A percentile compares a stretch with the other conserved stretches of the same genome.
These are phyloP conservation scores for Phytopythium chamaehyphon DNA, from an alignment of 352 stramenopile genomes.

Conservation along the genomic window DNA sequence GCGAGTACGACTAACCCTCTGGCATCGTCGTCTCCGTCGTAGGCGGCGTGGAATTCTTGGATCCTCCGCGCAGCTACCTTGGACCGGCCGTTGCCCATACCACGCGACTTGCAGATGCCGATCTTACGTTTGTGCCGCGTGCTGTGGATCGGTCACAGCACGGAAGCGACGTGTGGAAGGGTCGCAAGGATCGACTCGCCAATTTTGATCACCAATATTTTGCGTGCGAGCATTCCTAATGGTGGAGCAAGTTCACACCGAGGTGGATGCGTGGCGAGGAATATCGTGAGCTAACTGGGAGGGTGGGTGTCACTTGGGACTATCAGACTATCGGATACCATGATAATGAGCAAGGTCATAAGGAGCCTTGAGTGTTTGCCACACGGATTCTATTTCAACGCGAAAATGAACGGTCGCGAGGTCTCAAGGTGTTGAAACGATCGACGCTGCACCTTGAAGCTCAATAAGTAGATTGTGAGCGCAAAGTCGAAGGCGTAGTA, in stretches of 20 bases:
- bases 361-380: too few species aligned
- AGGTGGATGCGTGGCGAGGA: too few species aligned
- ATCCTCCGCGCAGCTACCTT: constrained; percentile 18
- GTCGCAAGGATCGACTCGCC: background rate
- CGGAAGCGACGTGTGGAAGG: background rate
- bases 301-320: too few species aligned
- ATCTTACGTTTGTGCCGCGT: background rate
- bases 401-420: too few species aligned
- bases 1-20: too few species aligned
- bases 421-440: background rate
- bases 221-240: too few species aligned
- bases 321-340: too few species aligned
- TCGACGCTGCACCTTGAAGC: background rate
- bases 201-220: background rate
- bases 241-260: too few species aligned
- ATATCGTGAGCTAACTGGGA: too few species aligned
- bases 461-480: background rate
- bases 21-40: constrained; percentile 12
- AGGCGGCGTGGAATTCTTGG: constrained; percentile 22
- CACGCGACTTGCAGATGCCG: background rate
- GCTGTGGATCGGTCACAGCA: background rate
- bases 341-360: too few species aligned
- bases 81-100: constrained; percentile 42
- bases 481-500: too few species aligned
- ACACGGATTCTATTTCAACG: too few species aligned